phyloP scores from a whole-genome alignment of 2,329 filamentous ascomycete species.

The Penicillium expansum region DNA sequence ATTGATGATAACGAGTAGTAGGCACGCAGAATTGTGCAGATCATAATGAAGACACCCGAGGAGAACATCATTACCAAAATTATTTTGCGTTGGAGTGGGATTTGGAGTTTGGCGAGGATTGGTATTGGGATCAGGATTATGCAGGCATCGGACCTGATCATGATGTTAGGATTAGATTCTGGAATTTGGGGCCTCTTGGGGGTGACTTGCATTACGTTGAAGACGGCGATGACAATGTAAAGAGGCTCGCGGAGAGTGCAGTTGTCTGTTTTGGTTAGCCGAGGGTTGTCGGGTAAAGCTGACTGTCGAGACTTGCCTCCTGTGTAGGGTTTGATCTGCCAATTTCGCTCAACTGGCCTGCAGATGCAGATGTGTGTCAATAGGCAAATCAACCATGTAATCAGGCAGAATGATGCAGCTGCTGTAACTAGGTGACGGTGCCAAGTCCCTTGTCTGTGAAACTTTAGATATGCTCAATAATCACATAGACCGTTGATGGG shows the following conservation, averaged over 20 bases:
- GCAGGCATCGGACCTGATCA: slow-evolving; percentile 17
- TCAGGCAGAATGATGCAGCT: slow-evolving; percentile 20
- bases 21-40: slow-evolving; percentile 26
- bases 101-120: slow-evolving; percentile 20
- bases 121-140: slow-evolving; percentile 24
- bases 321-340: slow-evolving; percentile 34
- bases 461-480: background rate
- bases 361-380: slow-evolving; percentile 32
- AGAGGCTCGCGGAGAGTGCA: slow-evolving; percentile 23
- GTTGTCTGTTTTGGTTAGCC: slow-evolving; percentile 8
- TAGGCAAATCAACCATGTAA: slow-evolving; percentile 29
- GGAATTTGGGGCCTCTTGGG: too few relatives aligned
- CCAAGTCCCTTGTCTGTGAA: slow-evolving; percentile 24
- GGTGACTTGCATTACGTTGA: slow-evolving; percentile 18
- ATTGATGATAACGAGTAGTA: slow-evolving; percentile 27
- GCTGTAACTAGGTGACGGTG: slow-evolving; percentile 25
- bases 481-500: too few relatives aligned
- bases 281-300: too few relatives aligned
- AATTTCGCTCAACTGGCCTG: slow-evolving; percentile 27
- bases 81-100: slow-evolving; percentile 22
- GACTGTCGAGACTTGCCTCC: slow-evolving; percentile 2
- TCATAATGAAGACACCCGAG: slow-evolving; percentile 30
- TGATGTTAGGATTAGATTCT: too few relatives aligned
- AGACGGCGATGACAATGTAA: slow-evolving; percentile 20
- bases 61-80: slow-evolving; percentile 24